Evolutionary conservation across 2,329 filamentous ascomycete species (phyloP).

Genomic region (Ceratocystis destructans): DNA sequence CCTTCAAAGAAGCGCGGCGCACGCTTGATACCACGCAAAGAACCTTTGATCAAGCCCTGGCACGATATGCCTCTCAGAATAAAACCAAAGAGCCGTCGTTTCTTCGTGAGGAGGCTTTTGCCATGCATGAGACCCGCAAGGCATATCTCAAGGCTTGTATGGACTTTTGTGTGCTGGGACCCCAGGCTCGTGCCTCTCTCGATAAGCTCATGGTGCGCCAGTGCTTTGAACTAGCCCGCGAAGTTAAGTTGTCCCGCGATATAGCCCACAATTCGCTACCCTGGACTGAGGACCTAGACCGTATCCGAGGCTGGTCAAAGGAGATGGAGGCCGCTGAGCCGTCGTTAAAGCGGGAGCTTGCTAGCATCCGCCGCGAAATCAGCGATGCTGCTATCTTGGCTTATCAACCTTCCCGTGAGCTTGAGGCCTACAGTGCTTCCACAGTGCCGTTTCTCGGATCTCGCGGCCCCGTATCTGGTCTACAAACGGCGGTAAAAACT

Average conservation of each 20-base stretch:
- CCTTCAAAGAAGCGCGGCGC: constrained; percentile 73
- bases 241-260: constrained; percentile 62
- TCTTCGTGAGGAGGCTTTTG: constrained; percentile 86
- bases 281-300: constrained; percentile 71
- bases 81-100: constrained; percentile 91
- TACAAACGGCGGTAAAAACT: constrained; percentile 28
- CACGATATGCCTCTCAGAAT: constrained; percentile 69
- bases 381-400: constrained; percentile 59
- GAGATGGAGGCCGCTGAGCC: constrained; percentile 88
- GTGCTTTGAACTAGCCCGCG: constrained; percentile 76
- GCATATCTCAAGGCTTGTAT: constrained; percentile 82
- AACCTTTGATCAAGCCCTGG: constrained; percentile 65
- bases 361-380: constrained; percentile 65
- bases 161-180: constrained; percentile 81
- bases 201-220: constrained; percentile 78
- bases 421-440: constrained; percentile 82
- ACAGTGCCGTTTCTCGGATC: constrained; percentile 78
- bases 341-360: constrained; percentile 67
- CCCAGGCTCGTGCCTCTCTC: constrained; percentile 68
- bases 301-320: constrained; percentile 80
- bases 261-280: constrained; percentile 48
- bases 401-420: constrained; percentile 71
- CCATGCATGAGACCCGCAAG: constrained; percentile 83
- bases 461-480: constrained; percentile 44
- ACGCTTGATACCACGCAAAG: constrained; percentile 68